phyloP scores from a whole-genome alignment of 345 rosid genomes.

The Hypericum androsaemum region DNA sequence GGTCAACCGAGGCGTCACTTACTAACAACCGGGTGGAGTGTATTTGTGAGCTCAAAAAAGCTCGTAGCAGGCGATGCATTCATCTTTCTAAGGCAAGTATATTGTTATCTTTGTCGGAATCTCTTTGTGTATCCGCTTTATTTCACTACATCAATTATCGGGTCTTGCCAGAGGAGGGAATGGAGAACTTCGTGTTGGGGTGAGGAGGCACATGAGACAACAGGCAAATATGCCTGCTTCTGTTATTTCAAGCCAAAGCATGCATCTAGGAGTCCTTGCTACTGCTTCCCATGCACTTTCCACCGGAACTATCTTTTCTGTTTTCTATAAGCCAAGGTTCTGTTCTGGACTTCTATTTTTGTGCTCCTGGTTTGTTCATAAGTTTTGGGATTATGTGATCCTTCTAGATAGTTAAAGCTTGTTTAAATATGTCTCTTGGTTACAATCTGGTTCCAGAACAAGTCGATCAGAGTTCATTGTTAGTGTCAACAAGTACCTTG shows the following conservation, averaged over 20 bases:
- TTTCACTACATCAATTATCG: conserved; percentile 5
- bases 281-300: conserved; percentile 94
- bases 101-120: neutral
- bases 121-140: neutral
- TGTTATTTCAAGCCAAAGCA: conserved; percentile 96
- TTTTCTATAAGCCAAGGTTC: conserved; percentile 96
- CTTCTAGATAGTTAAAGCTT: too few species aligned
- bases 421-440: neutral
- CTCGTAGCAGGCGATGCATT: conserved; percentile 98
- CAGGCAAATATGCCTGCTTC: conserved; percentile 83
- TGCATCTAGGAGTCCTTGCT: conserved; percentile 98
- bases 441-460: too few species aligned
- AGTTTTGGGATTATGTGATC: too few species aligned
- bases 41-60: conserved; percentile 96
- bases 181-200: conserved; percentile 95
- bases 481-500: too few species aligned
- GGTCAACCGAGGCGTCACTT: conserved; percentile 99
- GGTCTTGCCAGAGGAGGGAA: conserved; percentile 61
- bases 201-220: conserved; percentile 86
- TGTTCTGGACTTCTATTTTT: conserved; percentile 1
- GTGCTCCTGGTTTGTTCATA: neutral
- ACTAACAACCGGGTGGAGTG: conserved; percentile 99
- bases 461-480: too few species aligned
- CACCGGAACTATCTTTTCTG: conserved; percentile 86
- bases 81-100: conserved; percentile 84